Percentiles rank a stretch among this genome's conserved stretches.
Conservation (phyloP, 108 stramenopile genomes). For the Cyclotella sp. region DNA sequence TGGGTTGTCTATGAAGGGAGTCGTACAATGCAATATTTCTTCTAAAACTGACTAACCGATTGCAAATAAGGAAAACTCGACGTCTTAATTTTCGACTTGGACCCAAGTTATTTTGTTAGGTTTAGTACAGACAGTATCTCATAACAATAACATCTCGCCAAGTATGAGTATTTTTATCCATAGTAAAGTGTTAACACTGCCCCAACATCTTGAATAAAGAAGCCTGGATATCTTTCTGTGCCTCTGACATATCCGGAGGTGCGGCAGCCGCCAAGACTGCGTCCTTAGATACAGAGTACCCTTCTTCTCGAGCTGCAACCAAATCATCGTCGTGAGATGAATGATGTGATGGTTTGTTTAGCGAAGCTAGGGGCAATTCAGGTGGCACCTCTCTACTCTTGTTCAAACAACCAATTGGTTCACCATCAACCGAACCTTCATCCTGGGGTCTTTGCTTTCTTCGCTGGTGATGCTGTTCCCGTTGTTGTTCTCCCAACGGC, state of each 20-base stretch:
- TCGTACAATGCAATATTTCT: conserved; percentile 9
- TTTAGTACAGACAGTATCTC: no score
- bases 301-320: not conserved
- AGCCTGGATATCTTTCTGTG: conserved; percentile 47
- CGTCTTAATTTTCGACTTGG: no score
- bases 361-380: not conserved
- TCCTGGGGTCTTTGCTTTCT: not conserved
- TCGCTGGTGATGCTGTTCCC: not conserved
- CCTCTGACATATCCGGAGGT: conserved; percentile 41
- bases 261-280: conserved; percentile 20
- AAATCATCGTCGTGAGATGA: not conserved
- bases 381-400: not conserved
- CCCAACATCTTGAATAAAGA: conserved; percentile 51
- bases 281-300: not conserved
- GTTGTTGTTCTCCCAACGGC: conserved; percentile 9
- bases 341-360: not conserved
- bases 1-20: conserved; percentile 16
- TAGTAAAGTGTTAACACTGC: not conserved
- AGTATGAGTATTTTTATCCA: no score
- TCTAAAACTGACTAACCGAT: conserved; percentile 46
- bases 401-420: not conserved
- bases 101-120: no score
- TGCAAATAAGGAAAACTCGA: no score
- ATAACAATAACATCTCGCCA: no score
- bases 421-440: not conserved